Percentiles rank a stretch among this genome's conserved stretches.
Evolutionary conservation across 2,329 filamentous ascomycete genomes (phyloP).

Genomic region (Tolypocladium endophyticum): DNA sequence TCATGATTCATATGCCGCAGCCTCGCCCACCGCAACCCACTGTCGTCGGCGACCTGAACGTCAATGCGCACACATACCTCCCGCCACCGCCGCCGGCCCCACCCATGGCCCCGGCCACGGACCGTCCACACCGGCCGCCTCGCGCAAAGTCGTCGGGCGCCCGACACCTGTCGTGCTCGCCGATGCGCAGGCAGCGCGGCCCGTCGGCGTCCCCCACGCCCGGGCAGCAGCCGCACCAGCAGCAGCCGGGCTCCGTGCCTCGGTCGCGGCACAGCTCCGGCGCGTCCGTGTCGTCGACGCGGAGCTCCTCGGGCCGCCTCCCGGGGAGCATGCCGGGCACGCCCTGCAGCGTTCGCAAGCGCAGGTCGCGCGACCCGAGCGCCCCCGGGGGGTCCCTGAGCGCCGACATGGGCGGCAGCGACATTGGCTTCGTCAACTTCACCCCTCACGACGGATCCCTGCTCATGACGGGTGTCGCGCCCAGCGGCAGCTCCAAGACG

Average conservation of each 20-base stretch:
- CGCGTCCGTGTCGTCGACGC: constrained; percentile 22
- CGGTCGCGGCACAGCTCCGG: constrained; percentile 28
- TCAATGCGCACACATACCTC: constrained; percentile 24
- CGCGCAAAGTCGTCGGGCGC: constrained; percentile 44
- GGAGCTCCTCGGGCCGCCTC: constrained; percentile 23
- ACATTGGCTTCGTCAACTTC: constrained; percentile 74
- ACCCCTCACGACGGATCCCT: constrained; percentile 68
- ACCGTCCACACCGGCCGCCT: constrained; percentile 34
- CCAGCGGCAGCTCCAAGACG: constrained; percentile 84
- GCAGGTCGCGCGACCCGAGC: constrained; percentile 25
- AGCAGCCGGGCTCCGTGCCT: constrained; percentile 4
- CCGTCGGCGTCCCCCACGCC: constrained; percentile 31
- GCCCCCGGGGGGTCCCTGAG: neutral
- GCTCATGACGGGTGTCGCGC: constrained; percentile 83
- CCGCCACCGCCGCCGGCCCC: constrained; percentile 20
- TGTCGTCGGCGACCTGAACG: constrained; percentile 22
- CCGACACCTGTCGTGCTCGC: constrained; percentile 30
- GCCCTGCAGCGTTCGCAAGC: constrained; percentile 27
- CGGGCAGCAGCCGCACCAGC: constrained; percentile 3
- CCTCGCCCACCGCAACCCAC: constrained; percentile 23
- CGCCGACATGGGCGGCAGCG: constrained; percentile 10
- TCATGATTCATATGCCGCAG: constrained; percentile 46
- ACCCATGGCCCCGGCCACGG: constrained; percentile 12
- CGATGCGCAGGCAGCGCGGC: constrained; percentile 31
- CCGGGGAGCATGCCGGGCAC: constrained; percentile 26